Conservation (phyloP, 2,329 filamentous ascomycete species). For the Leptographium radiaticola region DNA sequence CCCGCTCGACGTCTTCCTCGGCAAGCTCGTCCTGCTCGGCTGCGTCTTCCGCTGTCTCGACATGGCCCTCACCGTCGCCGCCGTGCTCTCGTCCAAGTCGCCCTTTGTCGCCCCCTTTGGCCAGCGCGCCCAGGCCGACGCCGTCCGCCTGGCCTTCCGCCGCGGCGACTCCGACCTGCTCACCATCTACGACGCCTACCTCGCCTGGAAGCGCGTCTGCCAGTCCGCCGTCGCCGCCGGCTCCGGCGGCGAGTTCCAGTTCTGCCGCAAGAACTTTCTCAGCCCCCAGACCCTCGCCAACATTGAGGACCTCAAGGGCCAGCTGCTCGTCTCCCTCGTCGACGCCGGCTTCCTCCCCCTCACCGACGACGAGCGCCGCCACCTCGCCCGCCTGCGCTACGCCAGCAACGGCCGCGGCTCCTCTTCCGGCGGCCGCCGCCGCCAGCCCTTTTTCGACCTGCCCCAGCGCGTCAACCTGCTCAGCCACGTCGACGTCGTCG, state of each 20-base stretch:
- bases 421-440: conserved; percentile 40
- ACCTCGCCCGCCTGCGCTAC: conserved; percentile 56
- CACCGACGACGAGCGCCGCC: conserved; percentile 56
- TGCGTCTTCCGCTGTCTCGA: conserved; percentile 84
- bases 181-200: conserved; percentile 88
- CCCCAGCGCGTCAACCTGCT: conserved; percentile 63
- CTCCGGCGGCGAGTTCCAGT: conserved; percentile 65
- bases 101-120: conserved; percentile 83
- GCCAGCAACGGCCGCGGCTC: conserved; percentile 33
- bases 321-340: conserved; percentile 71
- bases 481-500: conserved; percentile 66
- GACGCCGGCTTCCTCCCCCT: conserved; percentile 75
- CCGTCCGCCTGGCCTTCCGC: conserved; percentile 65
- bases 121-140: conserved; percentile 68
- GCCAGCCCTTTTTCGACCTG: conserved; percentile 63
- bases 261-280: conserved; percentile 90
- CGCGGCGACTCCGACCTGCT: conserved; percentile 83
- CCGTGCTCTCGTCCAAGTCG: conserved; percentile 87
- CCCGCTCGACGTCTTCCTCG: conserved; percentile 86
- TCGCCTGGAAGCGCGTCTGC: conserved; percentile 75
- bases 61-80: conserved; percentile 80
- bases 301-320: conserved; percentile 91
- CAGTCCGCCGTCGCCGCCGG: conserved; percentile 37
- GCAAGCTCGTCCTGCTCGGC: conserved; percentile 81
- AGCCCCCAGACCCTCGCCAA: conserved; percentile 78